A percentile compares a stretch with the other conserved stretches of the same genome.
Conservation (phyloP, 768 basidiomycete species). For the Suillus subalutaceus region DNA sequence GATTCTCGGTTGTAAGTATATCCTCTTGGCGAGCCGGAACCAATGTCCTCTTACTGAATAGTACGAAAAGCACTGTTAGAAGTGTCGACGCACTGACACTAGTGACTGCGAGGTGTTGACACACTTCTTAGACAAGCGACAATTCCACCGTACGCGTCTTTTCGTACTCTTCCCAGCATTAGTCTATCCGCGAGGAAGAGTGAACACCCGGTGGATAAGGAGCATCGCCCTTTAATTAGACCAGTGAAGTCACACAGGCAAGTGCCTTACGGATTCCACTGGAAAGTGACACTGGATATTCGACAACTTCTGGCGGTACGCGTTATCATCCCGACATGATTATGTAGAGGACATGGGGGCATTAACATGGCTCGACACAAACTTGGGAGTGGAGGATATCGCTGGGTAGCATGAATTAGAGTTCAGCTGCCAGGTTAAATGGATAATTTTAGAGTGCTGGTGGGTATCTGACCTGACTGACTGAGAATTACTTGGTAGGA, state of each 20-base stretch:
- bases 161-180: not conserved
- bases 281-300: slow-evolving; percentile 54
- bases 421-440: not conserved
- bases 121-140: not conserved
- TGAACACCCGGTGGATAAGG: not conserved
- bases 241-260: slow-evolving; percentile 30
- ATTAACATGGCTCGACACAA: slow-evolving; percentile 52
- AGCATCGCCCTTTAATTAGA: not conserved
- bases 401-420: not conserved
- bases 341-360: slow-evolving; percentile 42
- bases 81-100: not conserved
- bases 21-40: not conserved
- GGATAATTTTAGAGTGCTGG: not conserved
- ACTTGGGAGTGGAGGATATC: not conserved
- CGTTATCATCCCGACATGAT: slow-evolving; percentile 44
- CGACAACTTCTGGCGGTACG: slow-evolving; percentile 57
- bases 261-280: slow-evolving; percentile 41
- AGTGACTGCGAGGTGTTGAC: not conserved
- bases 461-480: not conserved
- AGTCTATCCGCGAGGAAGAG: not conserved
- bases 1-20: not conserved
- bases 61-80: not conserved
- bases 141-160: not conserved
- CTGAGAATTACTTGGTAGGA: not conserved
- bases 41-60: not conserved